These are phyloP conservation scores for Macrolepiota fuliginosa DNA, from an alignment of 768 basidiomycete genomes.

Conservation along the genomic window DNA sequence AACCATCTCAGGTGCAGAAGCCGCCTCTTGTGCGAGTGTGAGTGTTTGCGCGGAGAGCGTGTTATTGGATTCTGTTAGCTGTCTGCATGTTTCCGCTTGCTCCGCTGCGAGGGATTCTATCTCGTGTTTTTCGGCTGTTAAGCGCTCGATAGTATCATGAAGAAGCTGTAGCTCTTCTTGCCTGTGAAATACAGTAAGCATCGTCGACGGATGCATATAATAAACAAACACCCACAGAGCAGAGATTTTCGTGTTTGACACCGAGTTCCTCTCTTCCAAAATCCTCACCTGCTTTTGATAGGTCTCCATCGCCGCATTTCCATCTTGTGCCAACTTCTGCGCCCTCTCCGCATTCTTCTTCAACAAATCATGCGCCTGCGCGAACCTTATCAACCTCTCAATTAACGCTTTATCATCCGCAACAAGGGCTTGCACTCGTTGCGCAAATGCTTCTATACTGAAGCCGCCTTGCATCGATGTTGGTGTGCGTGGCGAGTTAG, in stretches of 20 bases:
- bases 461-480: conserved; percentile 37
- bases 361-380: conserved; percentile 84
- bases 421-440: conserved; percentile 77
- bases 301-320: conserved; percentile 74
- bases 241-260: conserved; percentile 48
- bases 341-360: conserved; percentile 92
- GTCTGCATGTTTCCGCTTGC: conserved; percentile 69
- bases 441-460: conserved; percentile 72
- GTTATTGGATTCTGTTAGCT: conserved; percentile 80
- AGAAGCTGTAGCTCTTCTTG: conserved; percentile 65
- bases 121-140: conserved; percentile 60
- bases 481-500: conserved; percentile 21
- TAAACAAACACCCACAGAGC: conserved; percentile 45
- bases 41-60: conserved; percentile 70
- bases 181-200: conserved; percentile 31
- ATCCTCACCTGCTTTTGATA: conserved; percentile 86
- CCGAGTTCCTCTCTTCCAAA: conserved; percentile 72
- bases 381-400: conserved; percentile 80
- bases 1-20: conserved; percentile 52
- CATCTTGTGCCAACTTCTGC: conserved; percentile 87
- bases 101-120: conserved; percentile 68
- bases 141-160: conserved; percentile 58
- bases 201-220: conserved; percentile 11
- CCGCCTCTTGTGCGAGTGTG: conserved; percentile 67
- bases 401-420: conserved; percentile 83